Conservation (phyloP, 2,329 filamentous ascomycete species). For the Clarireedia hainanense region DNA sequence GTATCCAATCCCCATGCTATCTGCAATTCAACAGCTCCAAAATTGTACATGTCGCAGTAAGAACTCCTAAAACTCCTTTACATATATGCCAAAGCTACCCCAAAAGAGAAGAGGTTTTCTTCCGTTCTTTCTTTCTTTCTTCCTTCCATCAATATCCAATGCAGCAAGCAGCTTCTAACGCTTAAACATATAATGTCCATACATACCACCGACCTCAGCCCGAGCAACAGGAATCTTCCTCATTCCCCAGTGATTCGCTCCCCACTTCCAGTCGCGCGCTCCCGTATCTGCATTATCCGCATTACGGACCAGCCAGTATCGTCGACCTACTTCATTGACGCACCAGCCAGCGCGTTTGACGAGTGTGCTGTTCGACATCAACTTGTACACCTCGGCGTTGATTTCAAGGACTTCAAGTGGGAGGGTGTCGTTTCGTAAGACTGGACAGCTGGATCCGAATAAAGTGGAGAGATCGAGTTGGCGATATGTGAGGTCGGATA, state of each 20-base stretch:
- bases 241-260: slow-evolving; percentile 78
- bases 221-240: slow-evolving; percentile 53
- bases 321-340: slow-evolving; percentile 56
- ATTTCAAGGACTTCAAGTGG: slow-evolving; percentile 74
- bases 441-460: slow-evolving; percentile 41
- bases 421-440: slow-evolving; percentile 52
- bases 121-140: too few relatives aligned
- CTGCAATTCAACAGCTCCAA: too few relatives aligned
- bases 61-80: too few relatives aligned
- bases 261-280: slow-evolving; percentile 70
- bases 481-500: slow-evolving; percentile 60
- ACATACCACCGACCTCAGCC: slow-evolving; percentile 49
- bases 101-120: too few relatives aligned
- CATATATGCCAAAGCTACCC: too few relatives aligned
- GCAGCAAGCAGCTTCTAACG: too few relatives aligned
- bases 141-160: too few relatives aligned
- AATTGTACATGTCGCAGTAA: too few relatives aligned
- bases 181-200: slow-evolving; percentile 53
- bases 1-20: too few relatives aligned
- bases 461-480: slow-evolving; percentile 50
- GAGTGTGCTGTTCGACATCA: slow-evolving; percentile 45
- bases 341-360: slow-evolving; percentile 51
- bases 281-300: slow-evolving; percentile 25
- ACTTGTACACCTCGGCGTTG: slow-evolving; percentile 58
- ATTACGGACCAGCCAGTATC: slow-evolving; percentile 57